Conservation (phyloP, 805 yeast species). For the Torulaspora quercuum region DNA sequence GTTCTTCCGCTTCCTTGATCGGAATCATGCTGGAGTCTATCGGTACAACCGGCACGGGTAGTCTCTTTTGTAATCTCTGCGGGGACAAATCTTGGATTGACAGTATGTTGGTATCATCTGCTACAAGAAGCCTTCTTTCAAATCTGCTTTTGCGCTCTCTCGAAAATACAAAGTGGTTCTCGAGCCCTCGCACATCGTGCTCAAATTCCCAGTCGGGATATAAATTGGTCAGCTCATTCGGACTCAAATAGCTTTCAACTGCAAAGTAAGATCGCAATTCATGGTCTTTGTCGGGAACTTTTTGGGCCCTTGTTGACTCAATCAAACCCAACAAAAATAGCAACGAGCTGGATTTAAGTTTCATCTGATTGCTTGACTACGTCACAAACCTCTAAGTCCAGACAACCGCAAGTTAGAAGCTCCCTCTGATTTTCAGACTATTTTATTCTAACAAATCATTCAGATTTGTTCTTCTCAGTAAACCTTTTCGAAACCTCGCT, state of each 20-base stretch:
- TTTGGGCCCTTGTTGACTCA: constrained; percentile 8
- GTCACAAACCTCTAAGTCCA: constrained; percentile 1
- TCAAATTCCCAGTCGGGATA: constrained; percentile 56
- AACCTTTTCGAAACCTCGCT: too few relatives aligned
- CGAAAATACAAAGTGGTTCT: constrained; percentile 66
- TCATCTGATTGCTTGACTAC: too few relatives aligned
- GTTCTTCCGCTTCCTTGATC: constrained; percentile 45
- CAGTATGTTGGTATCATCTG: constrained; percentile 22
- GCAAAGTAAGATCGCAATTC: constrained; percentile 54
- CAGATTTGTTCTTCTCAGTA: too few relatives aligned
- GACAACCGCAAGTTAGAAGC: background rate
- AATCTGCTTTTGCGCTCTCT: constrained; percentile 4
- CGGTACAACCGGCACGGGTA: constrained; percentile 49
- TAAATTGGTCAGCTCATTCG: constrained; percentile 37
- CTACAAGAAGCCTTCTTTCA: constrained; percentile 14
- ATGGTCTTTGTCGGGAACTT: constrained; percentile 49
- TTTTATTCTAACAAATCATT: too few relatives aligned
- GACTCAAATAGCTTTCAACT: constrained; percentile 47
- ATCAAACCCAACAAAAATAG: constrained; percentile 7
- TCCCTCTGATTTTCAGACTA: too few relatives aligned
- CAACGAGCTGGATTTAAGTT: constrained; percentile 6
- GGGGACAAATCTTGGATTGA: constrained; percentile 57
- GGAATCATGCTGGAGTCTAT: constrained; percentile 52
- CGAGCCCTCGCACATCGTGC: constrained; percentile 59
- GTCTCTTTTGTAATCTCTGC: constrained; percentile 50